These are phyloP conservation scores for Camellia granthamiana DNA, from an alignment of 148 eudicot species.

Conservation along the genomic window DNA sequence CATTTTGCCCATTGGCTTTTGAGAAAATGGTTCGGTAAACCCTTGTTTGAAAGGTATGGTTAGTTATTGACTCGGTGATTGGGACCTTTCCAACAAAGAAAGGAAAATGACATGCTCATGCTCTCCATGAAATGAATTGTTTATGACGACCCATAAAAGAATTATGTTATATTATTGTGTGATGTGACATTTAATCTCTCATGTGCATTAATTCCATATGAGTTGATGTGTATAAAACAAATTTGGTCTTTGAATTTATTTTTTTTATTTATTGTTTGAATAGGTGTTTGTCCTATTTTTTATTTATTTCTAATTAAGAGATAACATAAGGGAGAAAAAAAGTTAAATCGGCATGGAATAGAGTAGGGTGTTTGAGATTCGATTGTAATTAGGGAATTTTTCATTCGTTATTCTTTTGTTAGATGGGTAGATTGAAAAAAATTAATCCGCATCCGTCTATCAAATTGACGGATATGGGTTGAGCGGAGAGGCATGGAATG, in stretches of 20 bases:
- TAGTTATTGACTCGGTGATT: constrained; percentile 26
- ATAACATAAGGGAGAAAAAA: too few relatives aligned
- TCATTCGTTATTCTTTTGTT: too few relatives aligned
- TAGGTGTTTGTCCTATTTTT: too few relatives aligned
- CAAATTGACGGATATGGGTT: too few relatives aligned
- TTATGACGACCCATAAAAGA: neutral
- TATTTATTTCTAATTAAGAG: too few relatives aligned
- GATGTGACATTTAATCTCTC: neutral
- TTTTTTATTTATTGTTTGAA: neutral
- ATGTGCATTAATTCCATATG: too few relatives aligned
- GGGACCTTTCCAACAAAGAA: constrained; percentile 21
- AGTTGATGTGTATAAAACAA: neutral
- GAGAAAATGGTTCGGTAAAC: neutral
- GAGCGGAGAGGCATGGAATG: too few relatives aligned
- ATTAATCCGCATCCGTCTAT: too few relatives aligned
- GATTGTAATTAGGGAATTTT: too few relatives aligned
- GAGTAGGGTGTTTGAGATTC: too few relatives aligned
- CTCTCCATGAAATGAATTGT: constrained; percentile 15
- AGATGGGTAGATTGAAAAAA: too few relatives aligned
- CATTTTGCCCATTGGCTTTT: constrained; percentile 25
- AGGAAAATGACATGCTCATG: constrained; percentile 18
- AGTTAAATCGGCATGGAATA: too few relatives aligned
- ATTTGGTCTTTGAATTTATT: neutral
- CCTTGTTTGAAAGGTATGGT: constrained; percentile 15
- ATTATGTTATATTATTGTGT: neutral